A percentile compares a stretch with the other conserved stretches of the same genome.
Conservation (phyloP, 2,329 filamentous ascomycete species). For the Fusarium sp. region DNA sequence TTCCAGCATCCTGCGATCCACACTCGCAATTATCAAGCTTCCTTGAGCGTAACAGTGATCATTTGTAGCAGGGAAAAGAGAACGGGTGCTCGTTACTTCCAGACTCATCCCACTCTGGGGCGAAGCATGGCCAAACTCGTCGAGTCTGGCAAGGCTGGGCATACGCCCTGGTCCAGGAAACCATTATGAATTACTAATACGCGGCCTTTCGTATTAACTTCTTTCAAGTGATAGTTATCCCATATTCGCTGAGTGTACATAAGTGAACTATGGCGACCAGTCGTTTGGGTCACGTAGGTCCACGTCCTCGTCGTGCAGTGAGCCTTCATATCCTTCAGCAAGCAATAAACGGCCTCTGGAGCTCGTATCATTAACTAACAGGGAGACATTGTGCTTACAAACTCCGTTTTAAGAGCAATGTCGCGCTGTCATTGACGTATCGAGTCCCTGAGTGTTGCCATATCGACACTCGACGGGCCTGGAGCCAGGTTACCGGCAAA, state of each 20-base stretch:
- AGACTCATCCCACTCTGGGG: background rate
- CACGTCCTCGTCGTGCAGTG: background rate
- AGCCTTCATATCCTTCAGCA: background rate
- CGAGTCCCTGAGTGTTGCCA: slow-evolving; percentile 4
- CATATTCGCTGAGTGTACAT: slow-evolving; percentile 16
- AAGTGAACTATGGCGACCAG: background rate
- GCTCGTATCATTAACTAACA: accelerated
- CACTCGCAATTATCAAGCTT: background rate
- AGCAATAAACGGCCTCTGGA: background rate
- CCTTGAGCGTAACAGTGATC: background rate
- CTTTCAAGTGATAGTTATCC: background rate
- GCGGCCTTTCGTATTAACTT: background rate
- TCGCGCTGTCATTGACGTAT: slow-evolving; percentile 8
- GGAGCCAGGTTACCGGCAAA: slow-evolving; percentile 8
- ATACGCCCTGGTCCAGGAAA: background rate
- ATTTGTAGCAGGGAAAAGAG: background rate
- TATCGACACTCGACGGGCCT: slow-evolving; percentile 5
- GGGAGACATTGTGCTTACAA: accelerated
- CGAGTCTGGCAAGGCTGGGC: background rate
- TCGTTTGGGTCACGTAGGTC: background rate
- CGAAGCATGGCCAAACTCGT: background rate
- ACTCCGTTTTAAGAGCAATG: background rate
- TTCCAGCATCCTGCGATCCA: background rate
- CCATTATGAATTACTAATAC: slow-evolving; percentile 4
- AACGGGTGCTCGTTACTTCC: background rate